These are phyloP conservation scores for Candida ficus DNA, from an alignment of 805 yeast species.

Conservation along the genomic window DNA sequence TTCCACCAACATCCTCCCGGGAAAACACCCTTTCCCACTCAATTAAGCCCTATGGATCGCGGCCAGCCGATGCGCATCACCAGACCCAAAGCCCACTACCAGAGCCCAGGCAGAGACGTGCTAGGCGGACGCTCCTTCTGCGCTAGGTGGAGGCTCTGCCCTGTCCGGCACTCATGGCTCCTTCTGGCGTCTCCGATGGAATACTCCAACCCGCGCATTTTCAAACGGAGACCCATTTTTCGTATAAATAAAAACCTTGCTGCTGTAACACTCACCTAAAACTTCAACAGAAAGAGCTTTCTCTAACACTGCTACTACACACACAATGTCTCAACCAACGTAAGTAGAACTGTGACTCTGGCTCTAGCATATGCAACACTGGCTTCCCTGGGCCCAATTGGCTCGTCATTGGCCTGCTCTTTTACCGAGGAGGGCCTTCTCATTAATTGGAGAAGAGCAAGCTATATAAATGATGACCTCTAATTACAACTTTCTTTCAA, in stretches of 20 bases:
- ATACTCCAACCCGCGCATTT: not conserved
- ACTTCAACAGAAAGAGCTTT: no score
- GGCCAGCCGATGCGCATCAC: no score
- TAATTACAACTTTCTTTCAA: no score
- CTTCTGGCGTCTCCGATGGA: not conserved
- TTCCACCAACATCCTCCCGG: no score
- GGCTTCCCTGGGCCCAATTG: not conserved
- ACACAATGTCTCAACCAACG: conserved; percentile 23
- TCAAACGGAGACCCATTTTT: not conserved
- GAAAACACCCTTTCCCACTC: no score
- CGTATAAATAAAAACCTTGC: not conserved
- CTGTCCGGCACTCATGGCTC: not conserved
- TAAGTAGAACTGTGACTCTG: conserved; percentile 10
- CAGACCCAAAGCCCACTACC: no score
- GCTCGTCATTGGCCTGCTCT: not conserved
- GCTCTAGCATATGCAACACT: no score
- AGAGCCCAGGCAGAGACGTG: no score
- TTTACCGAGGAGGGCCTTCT: not conserved
- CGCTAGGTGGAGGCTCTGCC: no score
- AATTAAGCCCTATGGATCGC: no score
- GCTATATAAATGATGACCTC: not conserved
- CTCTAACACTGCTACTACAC: not conserved
- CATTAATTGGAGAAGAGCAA: not conserved
- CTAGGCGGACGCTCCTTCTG: not conserved
- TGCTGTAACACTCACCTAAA: not conserved